Evolutionary conservation across 2,329 filamentous ascomycete species (phyloP).

Genomic region (Hortaea werneckii): DNA sequence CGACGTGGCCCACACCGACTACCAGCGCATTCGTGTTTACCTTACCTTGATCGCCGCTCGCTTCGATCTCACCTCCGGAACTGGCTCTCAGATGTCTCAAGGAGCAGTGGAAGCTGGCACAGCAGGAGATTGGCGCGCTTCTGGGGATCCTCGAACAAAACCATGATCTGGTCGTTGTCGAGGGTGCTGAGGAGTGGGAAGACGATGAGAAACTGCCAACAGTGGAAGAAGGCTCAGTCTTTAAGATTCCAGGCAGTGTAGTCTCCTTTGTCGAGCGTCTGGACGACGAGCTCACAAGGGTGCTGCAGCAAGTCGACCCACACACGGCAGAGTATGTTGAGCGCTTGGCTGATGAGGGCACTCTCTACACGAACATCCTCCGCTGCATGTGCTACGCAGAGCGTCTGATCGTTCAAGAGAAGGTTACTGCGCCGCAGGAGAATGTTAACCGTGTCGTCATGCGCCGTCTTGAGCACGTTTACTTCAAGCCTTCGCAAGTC

Average conservation of each 20-base stretch:
- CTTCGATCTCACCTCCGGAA: slow-evolving; percentile 81
- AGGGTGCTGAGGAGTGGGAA: slow-evolving; percentile 95
- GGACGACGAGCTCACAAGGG: slow-evolving; percentile 92
- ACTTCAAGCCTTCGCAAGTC: slow-evolving; percentile 96
- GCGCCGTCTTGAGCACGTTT: slow-evolving; percentile 89
- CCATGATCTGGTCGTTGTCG: slow-evolving; percentile 72
- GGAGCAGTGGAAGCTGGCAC: slow-evolving; percentile 93
- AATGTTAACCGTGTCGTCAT: slow-evolving; percentile 87
- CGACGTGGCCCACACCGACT: slow-evolving; percentile 81
- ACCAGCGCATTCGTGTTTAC: slow-evolving; percentile 87
- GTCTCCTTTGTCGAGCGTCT: slow-evolving; percentile 91
- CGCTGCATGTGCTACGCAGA: slow-evolving; percentile 84
- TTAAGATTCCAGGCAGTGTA: slow-evolving; percentile 87
- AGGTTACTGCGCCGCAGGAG: slow-evolving; percentile 70
- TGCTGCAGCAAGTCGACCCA: slow-evolving; percentile 94
- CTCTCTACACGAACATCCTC: slow-evolving; percentile 86
- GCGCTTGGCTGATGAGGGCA: slow-evolving; percentile 78
- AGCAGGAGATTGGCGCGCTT: slow-evolving; percentile 72
- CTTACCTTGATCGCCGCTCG: slow-evolving; percentile 85
- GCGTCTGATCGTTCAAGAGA: slow-evolving; percentile 57
- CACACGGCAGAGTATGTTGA: slow-evolving; percentile 99
- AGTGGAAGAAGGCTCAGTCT: slow-evolving; percentile 62
- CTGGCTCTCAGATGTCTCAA: slow-evolving; percentile 78
- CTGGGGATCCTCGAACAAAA: slow-evolving; percentile 70
- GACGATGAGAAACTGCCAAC: slow-evolving; percentile 90